These are phyloP conservation scores for Peltaster fructicola DNA, from an alignment of 2,329 filamentous ascomycete genomes.

Conservation along the genomic window DNA sequence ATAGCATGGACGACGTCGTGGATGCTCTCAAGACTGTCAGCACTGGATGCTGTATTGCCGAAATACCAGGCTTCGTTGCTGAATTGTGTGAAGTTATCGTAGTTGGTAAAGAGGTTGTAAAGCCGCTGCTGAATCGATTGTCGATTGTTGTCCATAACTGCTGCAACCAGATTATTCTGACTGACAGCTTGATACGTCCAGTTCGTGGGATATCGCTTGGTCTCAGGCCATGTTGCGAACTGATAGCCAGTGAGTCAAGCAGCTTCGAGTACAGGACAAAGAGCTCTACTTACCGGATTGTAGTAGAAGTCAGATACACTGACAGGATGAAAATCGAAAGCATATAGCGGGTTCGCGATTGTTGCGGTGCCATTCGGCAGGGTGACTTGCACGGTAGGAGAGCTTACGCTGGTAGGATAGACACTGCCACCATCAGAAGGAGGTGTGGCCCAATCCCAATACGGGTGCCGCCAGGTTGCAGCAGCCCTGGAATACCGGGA, in stretches of 20 bases:
- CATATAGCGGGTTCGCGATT: constrained; percentile 19
- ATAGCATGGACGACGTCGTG: constrained; percentile 34
- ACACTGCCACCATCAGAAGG: constrained; percentile 18
- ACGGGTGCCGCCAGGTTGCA: constrained; percentile 25
- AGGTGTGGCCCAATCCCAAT: constrained; percentile 30
- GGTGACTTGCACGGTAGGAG: constrained; percentile 20
- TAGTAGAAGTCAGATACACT: constrained; percentile 40
- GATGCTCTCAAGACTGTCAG: constrained; percentile 39
- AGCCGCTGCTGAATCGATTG: constrained; percentile 41
- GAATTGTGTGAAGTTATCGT: constrained; percentile 49
- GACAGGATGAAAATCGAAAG: constrained; percentile 31
- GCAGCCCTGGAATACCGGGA: constrained; percentile 24
- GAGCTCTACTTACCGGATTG: constrained; percentile 35
- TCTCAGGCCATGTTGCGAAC: constrained; percentile 43
- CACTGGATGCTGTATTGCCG: constrained; percentile 27
- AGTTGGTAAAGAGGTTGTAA: constrained; percentile 49
- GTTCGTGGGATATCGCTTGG: constrained; percentile 38
- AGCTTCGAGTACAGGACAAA: constrained; percentile 1
- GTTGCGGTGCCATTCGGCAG: constrained; percentile 17
- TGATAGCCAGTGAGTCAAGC: constrained; percentile 14
- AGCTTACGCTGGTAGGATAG: constrained; percentile 22
- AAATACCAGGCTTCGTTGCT: constrained; percentile 45
- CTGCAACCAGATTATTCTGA: constrained; percentile 40
- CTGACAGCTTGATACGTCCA: constrained; percentile 30
- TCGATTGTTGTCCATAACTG: constrained; percentile 35